These are phyloP conservation scores for Cyberlindnera euphorbiiphila DNA, from an alignment of 805 yeast genomes.

Conservation along the genomic window DNA sequence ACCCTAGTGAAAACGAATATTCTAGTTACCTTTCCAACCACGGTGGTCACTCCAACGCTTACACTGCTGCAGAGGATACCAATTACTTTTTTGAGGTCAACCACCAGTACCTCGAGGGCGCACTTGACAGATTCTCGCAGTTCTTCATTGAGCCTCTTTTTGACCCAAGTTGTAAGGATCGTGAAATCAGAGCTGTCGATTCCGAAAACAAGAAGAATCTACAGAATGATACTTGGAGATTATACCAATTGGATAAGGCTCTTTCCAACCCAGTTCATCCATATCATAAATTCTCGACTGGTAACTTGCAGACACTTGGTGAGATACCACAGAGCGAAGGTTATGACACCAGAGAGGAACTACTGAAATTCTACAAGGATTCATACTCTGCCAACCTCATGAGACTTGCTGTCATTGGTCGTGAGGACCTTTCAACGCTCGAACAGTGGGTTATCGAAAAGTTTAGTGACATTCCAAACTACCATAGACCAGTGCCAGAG, in stretches of 20 bases:
- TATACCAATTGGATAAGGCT: constrained; percentile 78
- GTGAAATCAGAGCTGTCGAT: constrained; percentile 93
- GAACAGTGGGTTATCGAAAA: constrained; percentile 64
- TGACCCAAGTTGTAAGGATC: constrained; percentile 67
- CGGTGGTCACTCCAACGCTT: constrained; percentile 89
- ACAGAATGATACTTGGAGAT: constrained; percentile 86
- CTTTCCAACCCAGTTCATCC: constrained; percentile 77
- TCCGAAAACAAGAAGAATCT: constrained; percentile 93
- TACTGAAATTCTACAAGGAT: constrained; percentile 66
- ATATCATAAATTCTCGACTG: constrained; percentile 84
- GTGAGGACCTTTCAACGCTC: constrained; percentile 70
- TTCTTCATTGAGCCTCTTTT: constrained; percentile 87
- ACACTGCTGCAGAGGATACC: constrained; percentile 83
- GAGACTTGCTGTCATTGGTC: constrained; percentile 82
- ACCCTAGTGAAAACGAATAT: constrained; percentile 76
- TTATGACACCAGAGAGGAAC: constrained; percentile 73
- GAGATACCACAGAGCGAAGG: constrained; percentile 57
- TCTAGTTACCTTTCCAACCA: constrained; percentile 73
- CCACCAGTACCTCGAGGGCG: constrained; percentile 74
- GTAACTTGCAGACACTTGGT: constrained; percentile 73
- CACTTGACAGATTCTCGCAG: constrained; percentile 89
- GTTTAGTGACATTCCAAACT: constrained; percentile 61
- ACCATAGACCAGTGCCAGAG: constrained; percentile 27
- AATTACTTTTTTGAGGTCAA: constrained; percentile 87
- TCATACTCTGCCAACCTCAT: constrained; percentile 84